Percentiles rank a stretch among this genome's conserved stretches.
phyloP scores from a whole-genome alignment of 2,329 filamentous ascomycete genomes.

The Corynespora cassiicola region DNA sequence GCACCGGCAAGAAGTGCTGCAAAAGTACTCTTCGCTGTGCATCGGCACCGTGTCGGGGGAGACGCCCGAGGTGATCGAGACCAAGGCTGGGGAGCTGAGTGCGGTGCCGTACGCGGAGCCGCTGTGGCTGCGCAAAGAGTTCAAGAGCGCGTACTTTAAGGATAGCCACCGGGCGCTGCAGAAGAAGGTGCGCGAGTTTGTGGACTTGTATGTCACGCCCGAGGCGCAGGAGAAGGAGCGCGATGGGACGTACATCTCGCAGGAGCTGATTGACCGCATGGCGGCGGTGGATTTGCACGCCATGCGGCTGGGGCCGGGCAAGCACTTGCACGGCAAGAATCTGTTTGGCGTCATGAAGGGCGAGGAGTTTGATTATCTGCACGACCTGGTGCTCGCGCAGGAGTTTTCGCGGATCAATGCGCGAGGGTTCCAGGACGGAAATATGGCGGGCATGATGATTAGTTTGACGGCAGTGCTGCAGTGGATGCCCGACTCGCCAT shows the following conservation, averaged over 20 bases:
- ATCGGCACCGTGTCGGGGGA: constrained; percentile 79
- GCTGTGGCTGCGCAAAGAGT: constrained; percentile 78
- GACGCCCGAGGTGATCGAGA: constrained; percentile 74
- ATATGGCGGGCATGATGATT: constrained; percentile 87
- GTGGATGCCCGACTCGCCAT: constrained; percentile 71
- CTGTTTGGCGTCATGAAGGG: constrained; percentile 74
- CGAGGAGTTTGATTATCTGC: constrained; percentile 86
- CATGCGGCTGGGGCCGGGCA: constrained; percentile 83
- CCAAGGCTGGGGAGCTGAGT: constrained; percentile 74
- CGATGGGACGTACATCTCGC: constrained; percentile 72
- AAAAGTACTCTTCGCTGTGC: constrained; percentile 77
- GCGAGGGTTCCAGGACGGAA: constrained; percentile 84
- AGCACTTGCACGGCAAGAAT: constrained; percentile 75
- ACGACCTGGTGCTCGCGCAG: constrained; percentile 78
- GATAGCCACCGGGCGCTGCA: constrained; percentile 75
- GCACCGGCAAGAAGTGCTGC: constrained; percentile 86
- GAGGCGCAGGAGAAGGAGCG: constrained; percentile 80
- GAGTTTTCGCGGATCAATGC: constrained; percentile 75
- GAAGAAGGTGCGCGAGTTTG: constrained; percentile 74
- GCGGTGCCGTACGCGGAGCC: constrained; percentile 85
- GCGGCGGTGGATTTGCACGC: constrained; percentile 75
- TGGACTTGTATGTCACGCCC: constrained; percentile 72
- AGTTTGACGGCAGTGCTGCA: constrained; percentile 80
- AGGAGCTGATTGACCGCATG: constrained; percentile 79
- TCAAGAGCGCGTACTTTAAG: constrained; percentile 81